phyloP scores from a whole-genome alignment of 768 basidiomycete genomes.

The Calocera viscosa region DNA sequence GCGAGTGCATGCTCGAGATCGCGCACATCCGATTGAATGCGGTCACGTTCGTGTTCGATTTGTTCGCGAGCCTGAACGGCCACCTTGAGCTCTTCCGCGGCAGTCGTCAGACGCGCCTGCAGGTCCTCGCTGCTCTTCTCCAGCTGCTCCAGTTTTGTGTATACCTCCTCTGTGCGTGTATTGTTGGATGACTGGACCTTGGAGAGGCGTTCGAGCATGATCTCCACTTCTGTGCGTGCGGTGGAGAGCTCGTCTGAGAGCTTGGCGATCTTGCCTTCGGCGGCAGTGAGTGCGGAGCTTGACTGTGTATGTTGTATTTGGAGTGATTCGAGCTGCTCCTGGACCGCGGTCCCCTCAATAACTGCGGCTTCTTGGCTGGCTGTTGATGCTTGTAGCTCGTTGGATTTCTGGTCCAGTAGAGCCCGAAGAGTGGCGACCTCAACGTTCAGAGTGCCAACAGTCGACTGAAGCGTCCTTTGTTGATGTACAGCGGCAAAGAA shows the following conservation, averaged over 20 bases:
- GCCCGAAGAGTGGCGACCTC: neutral
- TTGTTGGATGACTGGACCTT: slow-evolving; percentile 3
- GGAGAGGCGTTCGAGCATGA: neutral
- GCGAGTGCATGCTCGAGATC: neutral
- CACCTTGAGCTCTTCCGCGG: neutral
- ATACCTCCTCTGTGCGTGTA: neutral
- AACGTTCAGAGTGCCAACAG: neutral
- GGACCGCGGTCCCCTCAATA: neutral
- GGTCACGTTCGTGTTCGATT: neutral
- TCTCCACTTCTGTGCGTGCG: neutral
- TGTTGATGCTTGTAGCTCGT: neutral
- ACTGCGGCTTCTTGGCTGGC: neutral
- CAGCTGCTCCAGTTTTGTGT: neutral
- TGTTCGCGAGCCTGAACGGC: neutral
- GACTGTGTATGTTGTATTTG: neutral
- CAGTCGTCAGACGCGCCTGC: neutral
- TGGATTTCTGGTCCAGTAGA: neutral
- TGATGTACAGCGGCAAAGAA: neutral
- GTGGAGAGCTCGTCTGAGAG: neutral
- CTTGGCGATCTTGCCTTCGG: neutral
- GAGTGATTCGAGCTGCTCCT: neutral
- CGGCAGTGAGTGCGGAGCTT: neutral
- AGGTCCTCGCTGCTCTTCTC: neutral
- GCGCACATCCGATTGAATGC: neutral
- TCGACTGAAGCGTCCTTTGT: neutral